Conservation (phyloP, 2,329 filamentous ascomycete species). For the Calonectria fujianensis region DNA sequence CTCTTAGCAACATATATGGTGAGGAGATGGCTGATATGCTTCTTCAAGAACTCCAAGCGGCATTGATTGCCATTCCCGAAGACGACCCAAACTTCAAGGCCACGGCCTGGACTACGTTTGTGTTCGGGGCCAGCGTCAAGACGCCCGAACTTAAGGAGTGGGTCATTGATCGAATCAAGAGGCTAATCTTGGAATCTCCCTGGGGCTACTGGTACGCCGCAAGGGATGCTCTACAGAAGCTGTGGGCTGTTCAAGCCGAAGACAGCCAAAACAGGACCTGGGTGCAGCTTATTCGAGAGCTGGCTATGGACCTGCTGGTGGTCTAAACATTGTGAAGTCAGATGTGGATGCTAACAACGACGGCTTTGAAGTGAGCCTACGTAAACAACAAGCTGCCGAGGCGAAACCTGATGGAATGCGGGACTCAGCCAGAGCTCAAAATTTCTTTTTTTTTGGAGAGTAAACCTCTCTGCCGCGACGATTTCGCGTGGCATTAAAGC, state of each 20-base stretch:
- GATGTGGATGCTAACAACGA: neutral
- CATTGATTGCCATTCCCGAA: conserved; percentile 68
- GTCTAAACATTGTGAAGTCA: conserved; percentile 55
- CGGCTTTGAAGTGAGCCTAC: neutral
- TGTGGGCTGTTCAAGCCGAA: conserved; percentile 64
- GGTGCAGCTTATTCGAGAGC: conserved; percentile 66
- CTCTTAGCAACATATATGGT: conserved; percentile 51
- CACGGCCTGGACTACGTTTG: conserved; percentile 74
- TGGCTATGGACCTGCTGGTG: conserved; percentile 66
- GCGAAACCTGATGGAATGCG: conserved; percentile 5
- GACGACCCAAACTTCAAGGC: conserved; percentile 73
- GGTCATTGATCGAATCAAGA: conserved; percentile 68
- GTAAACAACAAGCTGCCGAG: neutral
- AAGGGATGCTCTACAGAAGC: conserved; percentile 65
- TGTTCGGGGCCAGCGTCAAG: conserved; percentile 71
- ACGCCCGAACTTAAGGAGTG: conserved; percentile 65
- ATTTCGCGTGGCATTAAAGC: neutral
- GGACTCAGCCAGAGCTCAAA: conserved; percentile 14
- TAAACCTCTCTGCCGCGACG: neutral
- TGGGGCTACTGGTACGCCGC: conserved; percentile 71
- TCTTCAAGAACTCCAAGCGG: conserved; percentile 66
- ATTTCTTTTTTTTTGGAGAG: conserved; percentile 12
- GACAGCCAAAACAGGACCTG: conserved; percentile 59
- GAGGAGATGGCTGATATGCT: conserved; percentile 59
- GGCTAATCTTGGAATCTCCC: conserved; percentile 63